These are phyloP conservation scores for Naganishia onofrii DNA, from an alignment of 768 basidiomycete species.

Conservation along the genomic window DNA sequence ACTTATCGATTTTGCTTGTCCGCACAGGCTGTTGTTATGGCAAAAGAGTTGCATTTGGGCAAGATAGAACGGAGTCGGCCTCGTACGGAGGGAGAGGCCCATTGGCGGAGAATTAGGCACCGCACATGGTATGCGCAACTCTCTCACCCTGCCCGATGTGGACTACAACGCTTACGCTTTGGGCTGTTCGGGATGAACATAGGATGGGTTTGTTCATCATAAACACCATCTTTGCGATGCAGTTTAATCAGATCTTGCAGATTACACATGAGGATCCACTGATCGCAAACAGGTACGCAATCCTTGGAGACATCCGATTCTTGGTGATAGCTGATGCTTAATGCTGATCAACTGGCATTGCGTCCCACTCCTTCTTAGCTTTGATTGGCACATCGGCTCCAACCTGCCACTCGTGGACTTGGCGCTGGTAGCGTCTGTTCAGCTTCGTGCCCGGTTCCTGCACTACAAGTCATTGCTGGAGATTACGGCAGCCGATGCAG, in stretches of 20 bases:
- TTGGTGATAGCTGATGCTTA: too few species aligned
- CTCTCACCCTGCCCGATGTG: not conserved
- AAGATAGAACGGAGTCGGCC: constrained; percentile 30
- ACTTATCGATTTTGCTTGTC: too few species aligned
- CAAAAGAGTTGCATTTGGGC: constrained; percentile 36
- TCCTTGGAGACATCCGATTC: too few species aligned
- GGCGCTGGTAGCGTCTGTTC: constrained; percentile 33
- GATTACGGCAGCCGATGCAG: constrained; percentile 29
- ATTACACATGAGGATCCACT: constrained; percentile 37
- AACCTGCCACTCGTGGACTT: constrained; percentile 32
- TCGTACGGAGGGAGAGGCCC: constrained; percentile 28
- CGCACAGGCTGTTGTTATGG: constrained; percentile 31
- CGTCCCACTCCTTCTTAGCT: constrained; percentile 25
- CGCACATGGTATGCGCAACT: constrained; percentile 32
- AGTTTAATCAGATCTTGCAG: constrained; percentile 38
- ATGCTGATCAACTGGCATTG: not conserved
- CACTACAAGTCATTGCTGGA: constrained; percentile 37
- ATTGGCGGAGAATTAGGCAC: constrained; percentile 30
- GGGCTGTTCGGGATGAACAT: too few species aligned
- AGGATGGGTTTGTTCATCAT: constrained; percentile 38
- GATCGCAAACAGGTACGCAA: constrained; percentile 34
- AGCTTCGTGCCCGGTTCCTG: constrained; percentile 36
- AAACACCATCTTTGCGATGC: constrained; percentile 39
- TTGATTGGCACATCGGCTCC: constrained; percentile 35
- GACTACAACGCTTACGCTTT: not conserved